Evolutionary conservation across 73 alveolate species (phyloP), one percentile per base, ranked within the genome.

Genomic region (Tetrahymena elliotti): DNA sequence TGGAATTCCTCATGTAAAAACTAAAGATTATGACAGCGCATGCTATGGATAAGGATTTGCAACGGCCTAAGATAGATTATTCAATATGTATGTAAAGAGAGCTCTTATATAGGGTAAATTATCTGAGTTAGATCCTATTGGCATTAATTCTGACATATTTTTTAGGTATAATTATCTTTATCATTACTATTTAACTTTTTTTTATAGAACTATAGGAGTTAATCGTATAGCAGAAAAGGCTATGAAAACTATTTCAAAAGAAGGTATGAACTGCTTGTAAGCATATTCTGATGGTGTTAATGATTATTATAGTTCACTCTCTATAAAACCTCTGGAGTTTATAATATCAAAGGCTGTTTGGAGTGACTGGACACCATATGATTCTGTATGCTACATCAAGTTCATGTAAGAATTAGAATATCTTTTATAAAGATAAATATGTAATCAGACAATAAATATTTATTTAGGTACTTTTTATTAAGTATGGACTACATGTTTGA

Each of bases 21-120:
- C 95, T 16, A 88, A 41, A 20, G 41, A 47, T 47, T 27, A 40
- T 34, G 53, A 39, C 31, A 94, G 93, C 68, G 95, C 83, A 33
- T 84, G 83, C 35, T 94, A 84, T 94, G 96, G 96, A 41, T 41
- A 53, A 84, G 96, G 96, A 88, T 94, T 94, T 88, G 96, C 93
- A 39, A 94, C 93, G 52, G 96, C 96, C 20, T 35, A 94, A 88
- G 96, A 94, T 24, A 84, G 96, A 88, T 40, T 94, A 11, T 94
- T 94, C 88, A 84, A 88, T 84, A 84, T 94, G 93, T 93, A 88
- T 22, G 22, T 94, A 20, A 94, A 94, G 84, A 94, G 96, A 94
- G 68, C 68, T 38, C 22, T 53, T 84, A 36, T 33, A 4, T 16
- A 40, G 20, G 53, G 33, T 1, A 35, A 34, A 38, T 9, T 84